Base-by-base conservation (phyloP, 306 rosid species). In the Cyamopsis tetragonoloba region DNA sequence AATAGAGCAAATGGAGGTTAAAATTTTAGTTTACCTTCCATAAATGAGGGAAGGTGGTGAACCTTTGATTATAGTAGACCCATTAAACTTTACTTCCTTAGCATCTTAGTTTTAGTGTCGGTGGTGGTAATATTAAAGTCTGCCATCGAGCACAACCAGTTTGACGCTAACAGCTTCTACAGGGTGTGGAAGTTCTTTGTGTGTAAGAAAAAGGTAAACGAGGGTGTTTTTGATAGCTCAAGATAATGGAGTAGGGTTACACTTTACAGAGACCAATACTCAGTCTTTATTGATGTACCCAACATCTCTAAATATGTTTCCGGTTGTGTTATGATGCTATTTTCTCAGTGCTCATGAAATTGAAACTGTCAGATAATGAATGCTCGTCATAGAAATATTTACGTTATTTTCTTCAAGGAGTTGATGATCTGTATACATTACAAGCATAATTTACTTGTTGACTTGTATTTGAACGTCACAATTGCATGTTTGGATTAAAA, bases 1-100 rank as follows among this genome's bases (percentile, higher is more conserved):
- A 82, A 89, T 71, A 83, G 95, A 89, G 96, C 96, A 77, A 86
- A 79, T 76, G 93, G 97, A 86, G 98, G 98, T 85, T 83, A 34
- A 82, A 66, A 78, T 82, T 81, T 86, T 86, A 81, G 83, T 82
- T 84, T 86, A 68, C 89, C 91, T 91, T 88, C 96, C 75, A 78
- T 71, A 77, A 76, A 67, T 46, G 71, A 22, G 68, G 86, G 87
- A 70, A 79, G 83, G 79, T 75, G 81, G 81, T 58, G 83, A 83
- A 78, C 80, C 84, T 74, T 56, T 71, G 77, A 81, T n/a, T 77
- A 81, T 73, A 80, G 83, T 71, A 64, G 76, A 66, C 72, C 80
- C 77, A 54, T 74, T 67, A 54, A 70, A 83, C 90, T 38, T 75
- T 47, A 62, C 74, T 77, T 81, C 69, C 81, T 44, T 75, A 24